A percentile compares a stretch with the other conserved stretches of the same genome.
Conservation (phyloP, 306 rosid genomes). For the Vachellia collinsii region DNA sequence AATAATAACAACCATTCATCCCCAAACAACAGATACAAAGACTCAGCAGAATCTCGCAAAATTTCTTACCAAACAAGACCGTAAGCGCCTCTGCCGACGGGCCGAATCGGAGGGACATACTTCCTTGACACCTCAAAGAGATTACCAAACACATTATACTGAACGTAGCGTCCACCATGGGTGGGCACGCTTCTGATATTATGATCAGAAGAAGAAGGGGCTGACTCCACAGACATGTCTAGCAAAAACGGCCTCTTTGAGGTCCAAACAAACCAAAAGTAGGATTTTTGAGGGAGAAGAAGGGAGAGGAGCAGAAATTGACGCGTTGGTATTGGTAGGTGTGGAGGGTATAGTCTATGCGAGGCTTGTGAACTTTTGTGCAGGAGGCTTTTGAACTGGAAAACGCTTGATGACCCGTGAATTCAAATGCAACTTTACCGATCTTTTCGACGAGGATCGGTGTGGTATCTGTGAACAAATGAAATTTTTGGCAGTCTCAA, state of each 20-base stretch:
- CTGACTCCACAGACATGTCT: conserved; percentile 52
- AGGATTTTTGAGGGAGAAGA: conserved; percentile 10
- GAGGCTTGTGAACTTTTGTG: conserved; percentile 9
- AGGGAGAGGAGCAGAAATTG: conserved; percentile 3
- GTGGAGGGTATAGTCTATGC: not conserved
- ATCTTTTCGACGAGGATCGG: conserved; percentile 38
- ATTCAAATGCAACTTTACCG: conserved; percentile 19
- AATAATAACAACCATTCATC: conserved; percentile 21
- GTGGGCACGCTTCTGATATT: conserved; percentile 64
- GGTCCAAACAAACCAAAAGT: conserved; percentile 37
- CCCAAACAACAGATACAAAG: conserved; percentile 23
- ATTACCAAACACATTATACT: conserved; percentile 87
- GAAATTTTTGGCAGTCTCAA: not conserved
- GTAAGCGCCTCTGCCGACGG: conserved; percentile 95
- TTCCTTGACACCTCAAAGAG: conserved; percentile 87
- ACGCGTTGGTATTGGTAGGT: conserved; percentile 13
- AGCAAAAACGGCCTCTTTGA: not conserved
- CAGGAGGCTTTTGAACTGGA: conserved; percentile 45
- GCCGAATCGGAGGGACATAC: conserved; percentile 91
- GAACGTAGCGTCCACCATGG: conserved; percentile 81
- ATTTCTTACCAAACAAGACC: conserved; percentile 87
- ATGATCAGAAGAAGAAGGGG: conserved; percentile 40
- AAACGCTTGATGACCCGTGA: conserved; percentile 59
- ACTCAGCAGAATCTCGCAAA: conserved; percentile 26
- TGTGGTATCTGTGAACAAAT: conserved; percentile 40